Conservation (phyloP, 208 protist species). For the Leishmania aethiopica region DNA sequence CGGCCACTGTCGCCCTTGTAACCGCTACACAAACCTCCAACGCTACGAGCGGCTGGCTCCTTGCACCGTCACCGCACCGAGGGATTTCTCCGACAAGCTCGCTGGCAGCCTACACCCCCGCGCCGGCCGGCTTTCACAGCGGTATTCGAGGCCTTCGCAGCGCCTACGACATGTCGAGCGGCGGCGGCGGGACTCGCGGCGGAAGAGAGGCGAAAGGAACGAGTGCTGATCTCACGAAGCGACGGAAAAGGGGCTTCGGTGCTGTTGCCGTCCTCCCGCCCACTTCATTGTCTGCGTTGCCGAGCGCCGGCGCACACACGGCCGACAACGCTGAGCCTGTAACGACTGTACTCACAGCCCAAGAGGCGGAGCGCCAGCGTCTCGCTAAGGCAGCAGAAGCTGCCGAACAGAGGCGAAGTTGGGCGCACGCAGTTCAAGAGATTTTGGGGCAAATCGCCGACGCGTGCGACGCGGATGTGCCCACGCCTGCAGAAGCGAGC, state of each 20-base stretch:
- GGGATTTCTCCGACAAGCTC: background rate
- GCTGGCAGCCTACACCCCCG: background rate
- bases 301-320: background rate
- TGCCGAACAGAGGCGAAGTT: background rate
- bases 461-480: background rate
- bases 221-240: background rate
- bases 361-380: slow-evolving; percentile 1
- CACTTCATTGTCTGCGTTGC: background rate
- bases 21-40: background rate
- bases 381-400: background rate
- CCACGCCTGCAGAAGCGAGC: background rate
- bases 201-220: background rate
- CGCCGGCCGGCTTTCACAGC: slow-evolving; percentile 20
- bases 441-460: background rate
- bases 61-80: background rate
- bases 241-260: slow-evolving; percentile 23
- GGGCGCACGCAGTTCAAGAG: background rate
- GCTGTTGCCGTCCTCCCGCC: slow-evolving; percentile 13
- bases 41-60: background rate
- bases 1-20: background rate
- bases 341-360: background rate
- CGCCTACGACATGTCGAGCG: background rate
- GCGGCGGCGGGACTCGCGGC: background rate
- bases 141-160: slow-evolving; percentile 22
- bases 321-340: background rate